Percentiles rank a stretch among this genome's conserved stretches.
phyloP scores from a whole-genome alignment of 2,329 filamentous ascomycete genomes.

The Pochonia chlamydosporia region DNA sequence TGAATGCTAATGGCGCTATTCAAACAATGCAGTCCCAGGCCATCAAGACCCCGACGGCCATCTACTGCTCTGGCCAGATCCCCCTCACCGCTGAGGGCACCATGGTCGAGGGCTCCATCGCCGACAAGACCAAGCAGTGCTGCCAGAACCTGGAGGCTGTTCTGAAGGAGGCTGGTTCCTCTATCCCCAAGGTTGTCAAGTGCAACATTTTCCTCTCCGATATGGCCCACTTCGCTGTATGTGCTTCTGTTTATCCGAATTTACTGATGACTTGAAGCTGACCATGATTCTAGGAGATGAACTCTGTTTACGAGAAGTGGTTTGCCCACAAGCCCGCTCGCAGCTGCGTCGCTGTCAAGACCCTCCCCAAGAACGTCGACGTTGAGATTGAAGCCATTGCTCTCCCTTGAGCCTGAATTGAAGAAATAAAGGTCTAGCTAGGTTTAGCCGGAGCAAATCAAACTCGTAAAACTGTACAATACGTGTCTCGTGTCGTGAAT shows the following conservation, averaged over 20 bases:
- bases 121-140: constrained; percentile 56
- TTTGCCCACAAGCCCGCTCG: constrained; percentile 81
- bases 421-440: background rate
- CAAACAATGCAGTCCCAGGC: constrained; percentile 49
- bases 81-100: constrained; percentile 55
- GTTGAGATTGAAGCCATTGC: constrained; percentile 91
- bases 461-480: background rate
- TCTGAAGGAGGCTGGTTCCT: constrained; percentile 73
- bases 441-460: background rate
- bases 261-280: background rate
- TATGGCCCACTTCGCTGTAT: constrained; percentile 77
- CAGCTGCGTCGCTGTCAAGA: constrained; percentile 85
- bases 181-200: constrained; percentile 78
- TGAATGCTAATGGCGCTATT: background rate
- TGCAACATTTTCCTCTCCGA: constrained; percentile 86
- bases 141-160: constrained; percentile 80
- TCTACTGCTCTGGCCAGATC: constrained; percentile 69
- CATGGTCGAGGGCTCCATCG: constrained; percentile 53
- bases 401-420: constrained; percentile 40
- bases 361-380: constrained; percentile 77
- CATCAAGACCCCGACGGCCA: constrained; percentile 58
- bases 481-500: no score
- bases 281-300: constrained; percentile 55
- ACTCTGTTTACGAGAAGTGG: constrained; percentile 77
- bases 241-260: constrained; percentile 14